Conservation (phyloP, 306 rosid species). For the Ochetophila trinervis region DNA sequence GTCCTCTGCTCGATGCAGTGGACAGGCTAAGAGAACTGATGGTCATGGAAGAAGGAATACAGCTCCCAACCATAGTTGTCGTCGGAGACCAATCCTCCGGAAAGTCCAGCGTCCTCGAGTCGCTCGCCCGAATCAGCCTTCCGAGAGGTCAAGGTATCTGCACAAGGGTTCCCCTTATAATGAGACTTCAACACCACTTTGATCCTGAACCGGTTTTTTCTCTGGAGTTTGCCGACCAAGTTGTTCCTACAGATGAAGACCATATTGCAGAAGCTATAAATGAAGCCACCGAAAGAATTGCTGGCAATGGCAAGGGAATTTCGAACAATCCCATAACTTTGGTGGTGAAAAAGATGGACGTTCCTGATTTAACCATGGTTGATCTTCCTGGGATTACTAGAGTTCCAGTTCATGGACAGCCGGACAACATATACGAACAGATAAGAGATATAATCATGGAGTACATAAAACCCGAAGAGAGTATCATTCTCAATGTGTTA, state of each 20-base stretch:
- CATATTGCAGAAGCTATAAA: not conserved
- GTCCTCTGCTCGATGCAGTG: conserved; percentile 34
- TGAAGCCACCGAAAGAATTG: not conserved
- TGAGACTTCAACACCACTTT: not conserved
- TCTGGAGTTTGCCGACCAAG: not conserved
- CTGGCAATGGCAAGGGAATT: not conserved
- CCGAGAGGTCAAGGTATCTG: conserved; percentile 67
- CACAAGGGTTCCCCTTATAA: conserved; percentile 29
- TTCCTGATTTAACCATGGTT: not conserved
- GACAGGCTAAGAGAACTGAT: conserved; percentile 33
- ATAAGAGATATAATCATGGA: not conserved
- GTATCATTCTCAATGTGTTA: not conserved
- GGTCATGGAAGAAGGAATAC: conserved; percentile 49
- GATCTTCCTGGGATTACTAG: not conserved
- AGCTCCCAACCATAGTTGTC: conserved; percentile 55
- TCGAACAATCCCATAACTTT: not conserved
- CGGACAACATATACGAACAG: not conserved
- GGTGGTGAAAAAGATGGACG: not conserved
- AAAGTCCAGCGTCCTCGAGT: conserved; percentile 50
- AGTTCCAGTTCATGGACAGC: not conserved
- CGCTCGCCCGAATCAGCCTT: conserved; percentile 38
- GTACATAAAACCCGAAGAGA: not conserved
- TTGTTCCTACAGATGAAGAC: not conserved
- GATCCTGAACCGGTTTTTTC: not conserved
- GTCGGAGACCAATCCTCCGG: conserved; percentile 61